A percentile compares a stretch with the other conserved stretches of the same genome.
Conservation (phyloP, 371 early-diverging fungal genomes). For the Lichtheimia corymbifera region DNA sequence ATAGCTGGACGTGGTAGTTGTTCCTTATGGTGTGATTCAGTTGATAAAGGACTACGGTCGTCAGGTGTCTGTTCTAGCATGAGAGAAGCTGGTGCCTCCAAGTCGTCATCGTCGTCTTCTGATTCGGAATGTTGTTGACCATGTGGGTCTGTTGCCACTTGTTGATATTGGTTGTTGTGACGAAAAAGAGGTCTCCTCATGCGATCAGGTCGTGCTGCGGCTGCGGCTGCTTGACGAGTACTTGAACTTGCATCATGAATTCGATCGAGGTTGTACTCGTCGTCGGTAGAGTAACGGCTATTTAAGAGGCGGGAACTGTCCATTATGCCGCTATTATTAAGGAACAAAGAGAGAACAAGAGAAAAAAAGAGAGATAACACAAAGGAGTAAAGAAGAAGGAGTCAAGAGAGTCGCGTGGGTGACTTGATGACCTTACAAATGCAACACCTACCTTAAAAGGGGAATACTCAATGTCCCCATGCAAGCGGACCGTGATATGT, state of each 20-base stretch:
- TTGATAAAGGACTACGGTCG: constrained; percentile 11
- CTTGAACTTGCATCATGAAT: background rate
- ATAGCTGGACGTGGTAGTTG: constrained; percentile 5
- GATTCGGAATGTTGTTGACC: background rate
- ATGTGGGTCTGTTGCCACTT: constrained; percentile 3
- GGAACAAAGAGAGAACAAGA: background rate
- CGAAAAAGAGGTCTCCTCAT: constrained; percentile 4
- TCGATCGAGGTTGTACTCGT: constrained; percentile 14
- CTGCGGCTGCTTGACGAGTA: constrained; percentile 3
- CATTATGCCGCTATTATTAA: constrained; percentile 7
- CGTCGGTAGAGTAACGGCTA: constrained; percentile 14
- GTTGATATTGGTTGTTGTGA: constrained; percentile 15
- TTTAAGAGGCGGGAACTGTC: constrained; percentile 9
- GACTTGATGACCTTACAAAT: too few relatives aligned
- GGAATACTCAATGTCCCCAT: too few relatives aligned
- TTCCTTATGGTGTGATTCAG: background rate
- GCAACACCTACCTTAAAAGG: too few relatives aligned
- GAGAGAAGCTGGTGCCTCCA: constrained; percentile 66
- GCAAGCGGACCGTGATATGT: too few relatives aligned
- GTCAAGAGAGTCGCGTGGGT: constrained; percentile 1
- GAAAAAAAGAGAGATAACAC: background rate
- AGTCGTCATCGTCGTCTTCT: constrained; percentile 29
- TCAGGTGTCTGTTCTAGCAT: constrained; percentile 52
- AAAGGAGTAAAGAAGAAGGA: background rate
- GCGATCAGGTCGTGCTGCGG: background rate